Conservation (phyloP, 1,284 basidiomycete species). For the Sporisorium iseilematis-ciliati region DNA sequence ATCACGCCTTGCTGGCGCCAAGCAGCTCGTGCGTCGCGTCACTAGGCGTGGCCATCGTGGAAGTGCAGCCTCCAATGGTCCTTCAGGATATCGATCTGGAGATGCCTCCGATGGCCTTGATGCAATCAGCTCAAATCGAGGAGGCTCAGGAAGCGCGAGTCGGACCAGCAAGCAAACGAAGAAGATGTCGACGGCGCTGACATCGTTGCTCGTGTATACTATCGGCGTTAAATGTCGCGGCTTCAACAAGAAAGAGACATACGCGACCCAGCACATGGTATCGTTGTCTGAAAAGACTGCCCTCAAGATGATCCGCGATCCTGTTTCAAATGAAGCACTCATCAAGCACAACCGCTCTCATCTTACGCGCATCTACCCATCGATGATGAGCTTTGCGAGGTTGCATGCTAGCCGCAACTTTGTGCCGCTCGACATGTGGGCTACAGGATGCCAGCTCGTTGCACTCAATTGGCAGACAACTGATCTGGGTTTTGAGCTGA, state of each 20-base stretch:
- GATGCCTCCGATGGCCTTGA: constrained; percentile 10
- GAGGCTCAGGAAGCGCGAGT: not conserved
- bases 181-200: constrained; percentile 78
- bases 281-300: constrained; percentile 84
- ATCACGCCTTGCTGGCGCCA: constrained; percentile 46
- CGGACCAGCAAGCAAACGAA: constrained; percentile 33
- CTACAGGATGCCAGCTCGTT: constrained; percentile 89
- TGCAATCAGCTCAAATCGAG: not conserved
- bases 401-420: constrained; percentile 77
- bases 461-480: constrained; percentile 97
- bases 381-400: constrained; percentile 75
- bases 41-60: constrained; percentile 25
- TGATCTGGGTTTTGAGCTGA: constrained; percentile 78
- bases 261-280: constrained; percentile 89
- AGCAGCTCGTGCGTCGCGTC: constrained; percentile 51
- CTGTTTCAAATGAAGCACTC: constrained; percentile 74
- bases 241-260: constrained; percentile 88
- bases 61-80: not conserved
- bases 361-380: constrained; percentile 89
- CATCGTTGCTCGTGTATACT: constrained; percentile 88
- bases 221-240: constrained; percentile 95
- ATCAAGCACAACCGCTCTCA: constrained; percentile 90
- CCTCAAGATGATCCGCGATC: constrained; percentile 55
- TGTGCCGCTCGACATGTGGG: constrained; percentile 90
- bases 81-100: constrained; percentile 11